Evolutionary conservation across 805 yeast genomes (phyloP), one percentile per base, ranked within the genome.

Genomic region (Myxozyma melibiosi): DNA sequence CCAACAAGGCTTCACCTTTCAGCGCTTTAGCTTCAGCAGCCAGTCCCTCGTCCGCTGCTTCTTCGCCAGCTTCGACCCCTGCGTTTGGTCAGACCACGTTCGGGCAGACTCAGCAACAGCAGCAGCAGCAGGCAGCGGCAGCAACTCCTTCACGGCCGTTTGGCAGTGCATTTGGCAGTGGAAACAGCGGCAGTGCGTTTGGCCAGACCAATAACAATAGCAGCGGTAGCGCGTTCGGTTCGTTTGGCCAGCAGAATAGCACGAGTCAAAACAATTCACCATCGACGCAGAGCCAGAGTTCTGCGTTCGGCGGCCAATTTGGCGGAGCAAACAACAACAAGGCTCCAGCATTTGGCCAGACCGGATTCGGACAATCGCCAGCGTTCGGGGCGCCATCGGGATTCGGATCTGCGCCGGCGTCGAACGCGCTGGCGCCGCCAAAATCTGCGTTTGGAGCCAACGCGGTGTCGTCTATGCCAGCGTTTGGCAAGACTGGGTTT

Each of bases 281-380:
- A 8, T n/a, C n/a, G n/a, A n/a, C n/a, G n/a, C n/a, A n/a, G n/a
- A n/a, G n/a, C n/a, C n/a, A n/a, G n/a, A n/a, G n/a, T n/a, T n/a
- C n/a, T 14, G 39, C 39, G n/a, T 35, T 35, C 24, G 24, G 28
- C 20, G 24, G 20, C 11, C 14, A 27, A 39, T 39, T 39, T 39
- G 43, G 43, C 20, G 28, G 27, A 24, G 33, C 4, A 13, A 44
- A 25, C 49, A 31, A 7, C 45, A 48, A 28, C 45, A 49, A n/a
- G 35, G 20, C 42, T 25, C 31, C 57, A 3, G 38, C 42, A 25
- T 53, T 53, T 47, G 57, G 55, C 7, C 51, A 43, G 14, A 30
- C 55, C 41, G 45, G 43, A 30, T 55, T 55, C 34, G 61, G 54
- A 13, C 25, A 43, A 16, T 9, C 48, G 6, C 51, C 43, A 20